Percentiles rank a stretch among this genome's conserved stretches.
Evolutionary conservation across 2,329 filamentous ascomycete species (phyloP).

Genomic region (Teratosphaeria nubilosa): DNA sequence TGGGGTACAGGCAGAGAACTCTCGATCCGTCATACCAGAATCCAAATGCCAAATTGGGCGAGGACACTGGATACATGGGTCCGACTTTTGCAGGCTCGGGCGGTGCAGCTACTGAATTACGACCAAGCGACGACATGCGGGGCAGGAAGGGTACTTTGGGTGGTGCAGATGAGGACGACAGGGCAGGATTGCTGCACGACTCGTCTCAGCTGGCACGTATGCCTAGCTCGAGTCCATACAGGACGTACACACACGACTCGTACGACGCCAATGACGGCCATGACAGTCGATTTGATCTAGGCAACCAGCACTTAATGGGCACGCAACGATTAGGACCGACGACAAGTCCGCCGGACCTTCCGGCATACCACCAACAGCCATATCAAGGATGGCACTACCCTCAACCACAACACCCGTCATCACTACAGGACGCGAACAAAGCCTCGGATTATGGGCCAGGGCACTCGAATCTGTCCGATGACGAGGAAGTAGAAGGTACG

Average conservation of each 20-base stretch:
- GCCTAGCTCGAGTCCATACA: slow-evolving; percentile 7
- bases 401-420: not conserved
- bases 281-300: not conserved
- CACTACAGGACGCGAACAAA: not conserved
- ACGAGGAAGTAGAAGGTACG: slow-evolving; percentile 7
- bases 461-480: slow-evolving; percentile 3
- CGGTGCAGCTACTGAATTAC: slow-evolving; percentile 16
- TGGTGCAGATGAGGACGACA: slow-evolving; percentile 17
- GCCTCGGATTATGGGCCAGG: not conserved
- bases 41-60: slow-evolving; percentile 8
- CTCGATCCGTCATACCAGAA: slow-evolving; percentile 31
- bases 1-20: slow-evolving; percentile 54
- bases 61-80: slow-evolving; percentile 11
- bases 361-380: not conserved
- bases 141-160: slow-evolving; percentile 5
- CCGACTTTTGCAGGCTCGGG: slow-evolving; percentile 11
- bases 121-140: slow-evolving; percentile 5
- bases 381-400: not conserved
- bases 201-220: slow-evolving; percentile 8
- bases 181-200: slow-evolving; percentile 16
- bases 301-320: not conserved
- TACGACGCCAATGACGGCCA: slow-evolving; percentile 4
- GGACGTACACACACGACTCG: slow-evolving; percentile 5
- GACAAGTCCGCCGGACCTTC: not conserved
- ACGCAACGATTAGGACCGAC: not conserved